These are phyloP conservation scores for Fragilaria radians DNA, from an alignment of 108 stramenopile genomes.

Conservation along the genomic window DNA sequence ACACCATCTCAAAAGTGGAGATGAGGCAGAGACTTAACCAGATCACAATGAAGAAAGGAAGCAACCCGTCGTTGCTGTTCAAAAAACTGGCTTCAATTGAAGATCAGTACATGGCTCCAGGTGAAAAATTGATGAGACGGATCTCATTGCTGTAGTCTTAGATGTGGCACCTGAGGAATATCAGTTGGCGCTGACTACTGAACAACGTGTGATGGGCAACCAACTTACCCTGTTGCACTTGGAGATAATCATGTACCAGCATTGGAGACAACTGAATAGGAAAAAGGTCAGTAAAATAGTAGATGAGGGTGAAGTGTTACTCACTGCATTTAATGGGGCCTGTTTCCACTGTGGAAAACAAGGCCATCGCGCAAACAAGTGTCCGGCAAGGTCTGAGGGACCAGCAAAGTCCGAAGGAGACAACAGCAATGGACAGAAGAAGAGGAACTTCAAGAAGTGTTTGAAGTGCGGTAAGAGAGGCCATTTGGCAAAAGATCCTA, in stretches of 20 bases:
- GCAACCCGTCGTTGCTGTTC: too few relatives aligned
- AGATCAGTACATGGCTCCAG: too few relatives aligned
- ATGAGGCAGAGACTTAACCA: too few relatives aligned
- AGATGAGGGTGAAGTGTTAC: not conserved
- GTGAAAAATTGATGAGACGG: too few relatives aligned
- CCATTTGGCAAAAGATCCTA: not conserved
- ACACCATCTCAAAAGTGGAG: too few relatives aligned
- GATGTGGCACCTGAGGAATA: conserved; percentile 4
- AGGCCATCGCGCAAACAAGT: conserved; percentile 3
- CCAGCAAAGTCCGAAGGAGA: too few relatives aligned
- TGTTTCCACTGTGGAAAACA: not conserved
- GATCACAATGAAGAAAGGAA: too few relatives aligned
- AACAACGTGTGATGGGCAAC: conserved; percentile 4
- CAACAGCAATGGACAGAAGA: too few relatives aligned
- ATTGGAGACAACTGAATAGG: not conserved
- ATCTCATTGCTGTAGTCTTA: conserved; percentile 1
- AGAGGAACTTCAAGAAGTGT: not conserved
- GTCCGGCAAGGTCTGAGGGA: not conserved
- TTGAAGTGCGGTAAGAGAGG: conserved; percentile 2
- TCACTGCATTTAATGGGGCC: not conserved
- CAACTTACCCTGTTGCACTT: not conserved
- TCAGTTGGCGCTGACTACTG: not conserved
- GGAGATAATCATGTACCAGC: conserved; percentile 2
- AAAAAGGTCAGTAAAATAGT: not conserved
- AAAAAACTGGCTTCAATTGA: too few relatives aligned